A percentile compares a stretch with the other conserved stretches of the same genome.
phyloP scores from a whole-genome alignment of 2,329 filamentous ascomycete species.

The Scedosporium apiospermum region DNA sequence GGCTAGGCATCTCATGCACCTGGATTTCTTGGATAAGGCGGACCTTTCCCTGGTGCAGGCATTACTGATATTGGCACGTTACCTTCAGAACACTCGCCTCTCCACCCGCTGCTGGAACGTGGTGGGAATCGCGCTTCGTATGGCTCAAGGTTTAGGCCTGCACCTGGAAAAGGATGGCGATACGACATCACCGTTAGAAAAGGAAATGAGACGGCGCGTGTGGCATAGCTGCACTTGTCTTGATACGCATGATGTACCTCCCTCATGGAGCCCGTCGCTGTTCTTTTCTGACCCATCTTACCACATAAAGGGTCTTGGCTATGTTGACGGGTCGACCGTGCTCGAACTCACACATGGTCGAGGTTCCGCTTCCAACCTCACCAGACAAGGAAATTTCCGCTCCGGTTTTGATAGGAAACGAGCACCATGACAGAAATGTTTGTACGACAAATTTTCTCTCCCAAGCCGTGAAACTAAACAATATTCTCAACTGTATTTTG shows the following conservation, averaged over 20 bases:
- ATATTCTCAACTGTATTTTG: neutral
- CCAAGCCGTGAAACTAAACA: neutral
- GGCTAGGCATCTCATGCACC: constrained; percentile 5
- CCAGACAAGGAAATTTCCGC: neutral
- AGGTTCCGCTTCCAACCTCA: neutral
- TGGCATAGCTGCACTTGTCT: neutral
- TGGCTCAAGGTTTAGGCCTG: constrained; percentile 16
- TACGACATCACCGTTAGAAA: neutral
- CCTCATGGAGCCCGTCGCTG: too few relatives aligned
- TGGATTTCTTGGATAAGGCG: constrained; percentile 7
- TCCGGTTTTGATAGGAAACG: neutral
- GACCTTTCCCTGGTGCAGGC: constrained; percentile 15
- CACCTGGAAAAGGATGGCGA: constrained; percentile 9
- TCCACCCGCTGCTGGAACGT: constrained; percentile 15
- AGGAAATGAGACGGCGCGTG: neutral
- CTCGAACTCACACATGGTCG: neutral
- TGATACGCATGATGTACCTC: neutral
- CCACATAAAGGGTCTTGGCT: neutral
- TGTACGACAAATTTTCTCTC: neutral
- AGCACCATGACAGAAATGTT: neutral
- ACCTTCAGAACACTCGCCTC: constrained; percentile 15
- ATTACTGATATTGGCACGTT: constrained; percentile 15
- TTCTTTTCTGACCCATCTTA: too few relatives aligned
- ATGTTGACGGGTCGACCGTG: neutral
- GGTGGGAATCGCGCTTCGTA: constrained; percentile 15